Conservation (phyloP, 768 basidiomycete species). For the Panaeolus cyanescens region DNA sequence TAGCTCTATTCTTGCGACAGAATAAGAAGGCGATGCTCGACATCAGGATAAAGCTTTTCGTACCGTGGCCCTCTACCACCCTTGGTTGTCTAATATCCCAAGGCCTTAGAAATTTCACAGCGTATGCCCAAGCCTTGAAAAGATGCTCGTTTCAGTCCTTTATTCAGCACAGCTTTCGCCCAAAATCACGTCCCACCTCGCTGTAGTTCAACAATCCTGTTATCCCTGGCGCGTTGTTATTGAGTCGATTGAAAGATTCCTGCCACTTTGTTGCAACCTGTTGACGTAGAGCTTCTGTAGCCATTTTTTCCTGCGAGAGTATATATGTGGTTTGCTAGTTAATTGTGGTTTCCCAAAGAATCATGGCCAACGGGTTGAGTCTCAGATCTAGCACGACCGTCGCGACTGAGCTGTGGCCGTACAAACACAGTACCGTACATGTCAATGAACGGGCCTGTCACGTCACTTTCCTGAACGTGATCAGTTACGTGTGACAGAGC, state of each 20-base stretch:
- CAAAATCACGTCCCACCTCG: slow-evolving; percentile 40
- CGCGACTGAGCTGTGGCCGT: too few relatives aligned
- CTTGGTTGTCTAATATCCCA: slow-evolving; percentile 42
- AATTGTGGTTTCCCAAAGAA: too few relatives aligned
- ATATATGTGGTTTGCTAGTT: too few relatives aligned
- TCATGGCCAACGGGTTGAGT: too few relatives aligned
- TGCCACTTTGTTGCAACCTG: slow-evolving; percentile 76
- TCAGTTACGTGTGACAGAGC: too few relatives aligned
- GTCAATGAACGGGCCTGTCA: too few relatives aligned
- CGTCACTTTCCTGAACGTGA: too few relatives aligned
- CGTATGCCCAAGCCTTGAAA: slow-evolving; percentile 61
- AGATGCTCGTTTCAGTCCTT: neutral
- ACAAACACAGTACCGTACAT: too few relatives aligned
- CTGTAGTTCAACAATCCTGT: slow-evolving; percentile 66
- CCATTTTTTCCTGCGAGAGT: slow-evolving; percentile 35
- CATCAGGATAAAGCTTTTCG: neutral
- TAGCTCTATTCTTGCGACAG: slow-evolving; percentile 18
- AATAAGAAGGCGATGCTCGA: slow-evolving; percentile 7
- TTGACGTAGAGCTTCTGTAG: slow-evolving; percentile 60
- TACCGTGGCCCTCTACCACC: neutral
- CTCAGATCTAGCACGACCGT: too few relatives aligned
- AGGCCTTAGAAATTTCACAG: slow-evolving; percentile 56
- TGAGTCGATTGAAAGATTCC: slow-evolving; percentile 66
- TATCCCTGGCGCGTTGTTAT: slow-evolving; percentile 59
- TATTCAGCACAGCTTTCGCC: slow-evolving; percentile 1